phyloP scores from a whole-genome alignment of 176 grass and related monocot species.

The Secale cereale region DNA sequence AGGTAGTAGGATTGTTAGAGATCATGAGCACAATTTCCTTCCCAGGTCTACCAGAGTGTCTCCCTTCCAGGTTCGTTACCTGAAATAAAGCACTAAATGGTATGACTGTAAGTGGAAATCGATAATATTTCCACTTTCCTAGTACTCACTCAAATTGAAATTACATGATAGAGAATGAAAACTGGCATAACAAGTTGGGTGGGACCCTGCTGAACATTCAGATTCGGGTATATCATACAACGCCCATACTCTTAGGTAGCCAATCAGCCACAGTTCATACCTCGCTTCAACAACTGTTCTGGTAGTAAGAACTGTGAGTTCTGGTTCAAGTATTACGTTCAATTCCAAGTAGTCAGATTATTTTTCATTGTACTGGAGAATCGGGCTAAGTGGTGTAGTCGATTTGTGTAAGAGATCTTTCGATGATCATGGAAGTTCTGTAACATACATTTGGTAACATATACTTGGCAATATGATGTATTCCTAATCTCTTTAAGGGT shows the following conservation, averaged over 20 bases:
- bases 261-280: not conserved
- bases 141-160: slow-evolving; percentile 3
- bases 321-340: not conserved
- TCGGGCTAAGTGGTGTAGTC: not conserved
- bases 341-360: not conserved
- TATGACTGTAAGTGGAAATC: slow-evolving; percentile 16
- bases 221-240: not conserved
- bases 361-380: not conserved
- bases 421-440: not conserved
- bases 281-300: not conserved
- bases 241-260: not conserved
- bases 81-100: slow-evolving; percentile 11
- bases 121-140: not conserved
- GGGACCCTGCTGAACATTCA: not conserved
- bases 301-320: not conserved
- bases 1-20: slow-evolving; percentile 38
- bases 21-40: slow-evolving; percentile 22
- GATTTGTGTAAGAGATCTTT: not conserved
- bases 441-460: slow-evolving; percentile 7
- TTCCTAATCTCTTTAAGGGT: not conserved
- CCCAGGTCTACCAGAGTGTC: not conserved
- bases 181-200: not conserved
- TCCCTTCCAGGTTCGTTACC: slow-evolving; percentile 6
- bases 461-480: not conserved
- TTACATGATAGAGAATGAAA: not conserved